Evolutionary conservation across 306 rosid species (phyloP).

Genomic region (Begonia masoniana): DNA sequence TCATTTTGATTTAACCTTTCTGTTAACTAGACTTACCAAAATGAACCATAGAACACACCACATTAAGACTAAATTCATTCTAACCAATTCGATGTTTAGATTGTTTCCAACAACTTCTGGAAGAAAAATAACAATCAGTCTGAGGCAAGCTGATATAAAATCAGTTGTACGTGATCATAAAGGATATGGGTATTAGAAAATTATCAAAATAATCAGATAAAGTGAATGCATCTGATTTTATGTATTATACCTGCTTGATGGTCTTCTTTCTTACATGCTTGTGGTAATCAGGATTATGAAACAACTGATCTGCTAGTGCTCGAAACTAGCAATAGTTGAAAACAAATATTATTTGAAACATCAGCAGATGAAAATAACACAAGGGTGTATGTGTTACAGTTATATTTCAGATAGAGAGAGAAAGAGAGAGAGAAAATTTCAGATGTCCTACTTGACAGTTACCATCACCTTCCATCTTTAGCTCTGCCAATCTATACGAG

Average conservation of each 20-base stretch:
- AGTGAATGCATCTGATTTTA: slow-evolving; percentile 7
- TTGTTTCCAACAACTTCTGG: too few relatives aligned
- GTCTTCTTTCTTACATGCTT: slow-evolving; percentile 86
- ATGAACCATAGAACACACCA: too few relatives aligned
- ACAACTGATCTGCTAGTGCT: slow-evolving; percentile 94
- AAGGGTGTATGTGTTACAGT: too few relatives aligned
- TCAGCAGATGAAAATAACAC: background rate
- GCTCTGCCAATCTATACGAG: slow-evolving; percentile 71
- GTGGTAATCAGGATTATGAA: slow-evolving; percentile 70
- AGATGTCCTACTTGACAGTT: slow-evolving; percentile 71
- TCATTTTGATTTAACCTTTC: too few relatives aligned
- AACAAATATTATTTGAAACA: slow-evolving; percentile 14
- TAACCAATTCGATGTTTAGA: too few relatives aligned
- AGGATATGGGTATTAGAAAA: too few relatives aligned
- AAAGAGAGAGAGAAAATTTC: background rate
- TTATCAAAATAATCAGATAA: slow-evolving; percentile 4
- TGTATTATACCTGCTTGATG: slow-evolving; percentile 61
- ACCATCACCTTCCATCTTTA: slow-evolving; percentile 97
- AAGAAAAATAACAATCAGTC: too few relatives aligned
- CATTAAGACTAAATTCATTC: too few relatives aligned
- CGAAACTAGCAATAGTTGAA: slow-evolving; percentile 56
- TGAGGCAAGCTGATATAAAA: too few relatives aligned
- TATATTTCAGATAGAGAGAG: background rate
- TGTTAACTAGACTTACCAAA: too few relatives aligned
- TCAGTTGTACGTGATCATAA: too few relatives aligned